Evolutionary conservation across 2,329 filamentous ascomycete genomes (phyloP).

Genomic region (Scedosporium apiospermum): DNA sequence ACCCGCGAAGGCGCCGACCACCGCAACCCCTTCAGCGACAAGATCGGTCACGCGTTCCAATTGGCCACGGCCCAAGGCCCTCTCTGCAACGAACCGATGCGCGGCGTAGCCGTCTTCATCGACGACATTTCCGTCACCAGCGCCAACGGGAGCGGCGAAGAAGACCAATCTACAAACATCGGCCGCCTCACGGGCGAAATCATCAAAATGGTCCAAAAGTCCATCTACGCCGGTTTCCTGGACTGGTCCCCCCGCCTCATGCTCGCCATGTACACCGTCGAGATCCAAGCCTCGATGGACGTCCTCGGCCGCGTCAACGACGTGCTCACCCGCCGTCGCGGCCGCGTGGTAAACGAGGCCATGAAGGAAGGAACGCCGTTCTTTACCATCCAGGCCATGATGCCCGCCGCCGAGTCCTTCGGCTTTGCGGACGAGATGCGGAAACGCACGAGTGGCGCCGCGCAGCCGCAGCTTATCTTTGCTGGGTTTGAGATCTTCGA

Average conservation of each 20-base stretch:
- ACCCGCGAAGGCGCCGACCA: conserved; percentile 17
- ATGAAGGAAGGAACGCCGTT: conserved; percentile 95
- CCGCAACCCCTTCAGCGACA: conserved; percentile 53
- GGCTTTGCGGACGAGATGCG: conserved; percentile 95
- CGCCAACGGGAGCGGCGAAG: conserved; percentile 31
- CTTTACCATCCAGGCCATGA: conserved; percentile 80
- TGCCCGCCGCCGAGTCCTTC: conserved; percentile 92
- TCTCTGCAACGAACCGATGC: conserved; percentile 84
- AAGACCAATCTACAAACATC: conserved; percentile 44
- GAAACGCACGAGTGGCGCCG: conserved; percentile 83
- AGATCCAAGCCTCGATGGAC: conserved; percentile 93
- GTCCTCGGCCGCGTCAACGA: conserved; percentile 93
- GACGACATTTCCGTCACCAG: conserved; percentile 63
- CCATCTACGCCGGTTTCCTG: conserved; percentile 77
- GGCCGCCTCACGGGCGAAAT: conserved; percentile 85
- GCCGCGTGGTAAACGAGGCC: conserved; percentile 78
- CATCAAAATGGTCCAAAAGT: conserved; percentile 77
- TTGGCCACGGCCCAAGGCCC: conserved; percentile 82
- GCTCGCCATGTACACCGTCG: conserved; percentile 95
- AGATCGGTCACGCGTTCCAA: conserved; percentile 89
- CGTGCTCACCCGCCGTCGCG: conserved; percentile 89
- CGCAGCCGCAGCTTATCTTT: conserved; percentile 88
- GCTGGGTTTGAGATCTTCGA: conserved; percentile 87
- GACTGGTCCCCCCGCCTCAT: conserved; percentile 96
- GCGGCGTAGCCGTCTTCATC: conserved; percentile 84